Conservation (phyloP, 805 yeast genomes). For the Ogataea dorogensis region DNA sequence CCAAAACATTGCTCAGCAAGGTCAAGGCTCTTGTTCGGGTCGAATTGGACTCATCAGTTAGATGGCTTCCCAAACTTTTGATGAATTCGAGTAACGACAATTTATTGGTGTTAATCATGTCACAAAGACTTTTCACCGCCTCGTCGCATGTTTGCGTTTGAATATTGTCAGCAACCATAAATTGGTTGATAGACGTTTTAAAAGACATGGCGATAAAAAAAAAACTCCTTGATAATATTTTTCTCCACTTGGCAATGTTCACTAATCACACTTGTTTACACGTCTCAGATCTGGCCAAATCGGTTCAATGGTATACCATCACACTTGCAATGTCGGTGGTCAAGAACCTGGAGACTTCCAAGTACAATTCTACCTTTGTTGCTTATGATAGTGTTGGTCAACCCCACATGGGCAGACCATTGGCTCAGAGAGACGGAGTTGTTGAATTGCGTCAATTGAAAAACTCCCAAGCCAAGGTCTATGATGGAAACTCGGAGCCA, state of each 20-base stretch:
- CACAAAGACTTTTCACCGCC: constrained; percentile 31
- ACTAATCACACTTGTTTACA: constrained; percentile 77
- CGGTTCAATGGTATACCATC: constrained; percentile 70
- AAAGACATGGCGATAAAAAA: constrained; percentile 24
- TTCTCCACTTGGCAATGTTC: constrained; percentile 21
- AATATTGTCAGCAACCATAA: constrained; percentile 41
- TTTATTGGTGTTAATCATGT: constrained; percentile 22
- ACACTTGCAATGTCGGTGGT: constrained; percentile 72
- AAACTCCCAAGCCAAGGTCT: constrained; percentile 59
- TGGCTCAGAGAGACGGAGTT: constrained; percentile 56
- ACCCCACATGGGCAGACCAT: constrained; percentile 37
- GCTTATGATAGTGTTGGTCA: constrained; percentile 50
- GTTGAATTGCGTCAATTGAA: constrained; percentile 77
- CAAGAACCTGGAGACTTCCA: constrained; percentile 49
- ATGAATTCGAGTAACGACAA: constrained; percentile 43
- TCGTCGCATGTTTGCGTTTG: constrained; percentile 32
- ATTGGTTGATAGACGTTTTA: constrained; percentile 32
- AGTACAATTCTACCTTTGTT: constrained; percentile 68
- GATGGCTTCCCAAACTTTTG: constrained; percentile 43
- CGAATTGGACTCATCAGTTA: constrained; percentile 47
- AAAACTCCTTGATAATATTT: not conserved
- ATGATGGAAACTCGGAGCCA: constrained; percentile 83
- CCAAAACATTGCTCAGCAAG: constrained; percentile 41
- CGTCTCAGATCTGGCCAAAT: constrained; percentile 73
- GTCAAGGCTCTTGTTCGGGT: constrained; percentile 41